phyloP scores from a whole-genome alignment of 1,284 basidiomycete species.

The Stygiomarasmius scandens region DNA sequence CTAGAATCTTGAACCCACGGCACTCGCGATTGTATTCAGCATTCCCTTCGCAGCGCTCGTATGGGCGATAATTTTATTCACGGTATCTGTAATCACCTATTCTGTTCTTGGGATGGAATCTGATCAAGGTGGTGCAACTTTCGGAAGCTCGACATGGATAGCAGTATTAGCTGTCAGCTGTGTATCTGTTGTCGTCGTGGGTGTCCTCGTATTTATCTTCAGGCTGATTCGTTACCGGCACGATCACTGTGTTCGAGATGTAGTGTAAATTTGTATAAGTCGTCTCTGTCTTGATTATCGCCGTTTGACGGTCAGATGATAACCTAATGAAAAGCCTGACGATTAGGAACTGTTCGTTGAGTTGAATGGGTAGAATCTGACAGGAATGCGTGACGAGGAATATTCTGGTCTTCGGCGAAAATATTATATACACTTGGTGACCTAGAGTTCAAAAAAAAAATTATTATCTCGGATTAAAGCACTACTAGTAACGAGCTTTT shows the following conservation, averaged over 20 bases:
- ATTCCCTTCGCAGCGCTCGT: conserved; percentile 2
- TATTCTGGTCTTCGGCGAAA: too few species aligned
- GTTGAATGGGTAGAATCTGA: too few species aligned
- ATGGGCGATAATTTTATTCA: conserved; percentile 2
- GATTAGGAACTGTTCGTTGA: too few species aligned
- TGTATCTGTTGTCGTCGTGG: conserved; percentile 1
- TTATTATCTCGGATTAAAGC: too few species aligned
- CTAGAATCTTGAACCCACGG: neutral
- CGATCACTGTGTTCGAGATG: neutral
- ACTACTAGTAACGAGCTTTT: too few species aligned
- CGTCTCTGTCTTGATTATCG: too few species aligned
- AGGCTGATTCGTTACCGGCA: neutral
- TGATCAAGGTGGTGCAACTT: neutral
- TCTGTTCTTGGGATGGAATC: neutral
- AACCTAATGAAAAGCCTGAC: too few species aligned
- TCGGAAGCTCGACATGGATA: conserved; percentile 3
- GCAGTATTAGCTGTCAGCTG: neutral
- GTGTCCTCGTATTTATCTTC: neutral
- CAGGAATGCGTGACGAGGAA: too few species aligned
- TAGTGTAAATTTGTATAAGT: neutral
- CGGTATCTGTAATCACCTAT: neutral
- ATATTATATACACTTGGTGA: too few species aligned
- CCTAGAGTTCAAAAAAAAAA: too few species aligned
- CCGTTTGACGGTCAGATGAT: too few species aligned
- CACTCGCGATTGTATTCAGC: conserved; percentile 1